A percentile compares a stretch with the other conserved stretches of the same genome.
These are phyloP conservation scores for Cryptococcus amylolentus DNA, from an alignment of 1,284 basidiomycete species.

Conservation along the genomic window DNA sequence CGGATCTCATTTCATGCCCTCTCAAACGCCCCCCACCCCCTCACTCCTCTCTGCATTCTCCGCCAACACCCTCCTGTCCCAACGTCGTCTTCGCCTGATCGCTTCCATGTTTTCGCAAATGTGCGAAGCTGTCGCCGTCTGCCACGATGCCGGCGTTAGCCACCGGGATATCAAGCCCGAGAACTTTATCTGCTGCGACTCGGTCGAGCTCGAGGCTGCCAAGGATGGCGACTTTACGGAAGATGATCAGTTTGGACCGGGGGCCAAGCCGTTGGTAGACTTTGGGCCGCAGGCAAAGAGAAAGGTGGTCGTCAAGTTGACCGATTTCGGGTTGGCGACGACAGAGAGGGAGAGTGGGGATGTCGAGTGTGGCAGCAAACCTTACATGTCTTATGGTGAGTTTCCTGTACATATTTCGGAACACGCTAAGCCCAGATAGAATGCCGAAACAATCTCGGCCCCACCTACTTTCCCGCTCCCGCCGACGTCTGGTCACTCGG, in stretches of 20 bases:
- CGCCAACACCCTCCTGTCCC: conserved; percentile 76
- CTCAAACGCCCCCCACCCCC: conserved; percentile 85
- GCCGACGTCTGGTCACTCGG: conserved; percentile 99
- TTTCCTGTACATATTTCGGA: conserved; percentile 13
- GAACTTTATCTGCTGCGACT: conserved; percentile 79
- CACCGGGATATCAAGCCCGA: conserved; percentile 99
- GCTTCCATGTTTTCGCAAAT: conserved; percentile 97
- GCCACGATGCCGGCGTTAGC: conserved; percentile 85
- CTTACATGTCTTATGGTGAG: conserved; percentile 96
- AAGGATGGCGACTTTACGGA: conserved; percentile 45
- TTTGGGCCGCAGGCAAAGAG: conserved; percentile 50
- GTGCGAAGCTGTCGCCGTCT: conserved; percentile 96
- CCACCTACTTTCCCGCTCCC: conserved; percentile 86
- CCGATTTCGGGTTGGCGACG: conserved; percentile 95
- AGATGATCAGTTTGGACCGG: conserved; percentile 47
- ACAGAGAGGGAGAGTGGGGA: conserved; percentile 83
- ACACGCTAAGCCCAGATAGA: conserved; percentile 55
- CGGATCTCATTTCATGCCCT: conserved; percentile 18
- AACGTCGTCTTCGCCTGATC: conserved; percentile 82
- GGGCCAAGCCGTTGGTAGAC: conserved; percentile 29
- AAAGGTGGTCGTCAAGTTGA: conserved; percentile 81
- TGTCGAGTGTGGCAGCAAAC: conserved; percentile 97
- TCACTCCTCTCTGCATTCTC: conserved; percentile 84
- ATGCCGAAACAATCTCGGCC: conserved; percentile 94
- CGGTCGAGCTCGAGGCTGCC: conserved; percentile 63